A percentile compares a stretch with the other conserved stretches of the same genome.
phyloP scores from a whole-genome alignment of 768 basidiomycete genomes.

The Agrocybe chaxingu region DNA sequence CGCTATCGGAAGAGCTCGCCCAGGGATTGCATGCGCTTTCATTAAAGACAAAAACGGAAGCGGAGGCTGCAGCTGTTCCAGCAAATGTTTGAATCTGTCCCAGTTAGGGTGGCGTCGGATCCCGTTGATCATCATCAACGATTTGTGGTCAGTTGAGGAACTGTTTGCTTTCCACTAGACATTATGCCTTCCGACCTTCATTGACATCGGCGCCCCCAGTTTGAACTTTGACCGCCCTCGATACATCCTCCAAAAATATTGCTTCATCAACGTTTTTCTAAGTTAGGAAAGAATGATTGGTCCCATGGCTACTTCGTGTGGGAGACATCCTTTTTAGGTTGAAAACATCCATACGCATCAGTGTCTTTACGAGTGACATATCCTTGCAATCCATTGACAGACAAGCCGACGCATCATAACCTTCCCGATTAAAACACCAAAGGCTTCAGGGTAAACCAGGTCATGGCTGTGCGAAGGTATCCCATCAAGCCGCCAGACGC shows the following conservation, averaged over 20 bases:
- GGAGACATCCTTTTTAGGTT: neutral
- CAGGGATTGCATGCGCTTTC: constrained; percentile 77
- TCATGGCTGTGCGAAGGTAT: constrained; percentile 3
- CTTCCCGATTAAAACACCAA: neutral
- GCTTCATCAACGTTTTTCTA: neutral
- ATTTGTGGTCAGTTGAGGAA: too few species aligned
- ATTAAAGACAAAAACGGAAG: constrained; percentile 67
- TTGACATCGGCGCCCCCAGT: too few species aligned
- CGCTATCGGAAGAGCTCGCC: constrained; percentile 67
- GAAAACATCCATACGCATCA: constrained; percentile 7
- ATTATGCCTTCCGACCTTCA: too few species aligned
- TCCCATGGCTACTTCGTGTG: constrained; percentile 15
- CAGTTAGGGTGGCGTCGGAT: neutral
- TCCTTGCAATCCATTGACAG: neutral
- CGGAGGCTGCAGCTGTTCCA: constrained; percentile 32
- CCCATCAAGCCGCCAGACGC: constrained; percentile 2
- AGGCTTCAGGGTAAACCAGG: neutral
- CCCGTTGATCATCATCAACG: too few species aligned
- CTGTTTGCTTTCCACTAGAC: too few species aligned
- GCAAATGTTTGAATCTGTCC: constrained; percentile 4
- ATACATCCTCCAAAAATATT: too few species aligned
- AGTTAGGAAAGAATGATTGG: constrained; percentile 6
- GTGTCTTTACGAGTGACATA: constrained; percentile 1
- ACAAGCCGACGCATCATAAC: too few species aligned
- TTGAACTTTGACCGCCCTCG: too few species aligned